These are phyloP conservation scores for Flaveria bidentis DNA, from an alignment of 129 eudicot genomes.

Conservation along the genomic window DNA sequence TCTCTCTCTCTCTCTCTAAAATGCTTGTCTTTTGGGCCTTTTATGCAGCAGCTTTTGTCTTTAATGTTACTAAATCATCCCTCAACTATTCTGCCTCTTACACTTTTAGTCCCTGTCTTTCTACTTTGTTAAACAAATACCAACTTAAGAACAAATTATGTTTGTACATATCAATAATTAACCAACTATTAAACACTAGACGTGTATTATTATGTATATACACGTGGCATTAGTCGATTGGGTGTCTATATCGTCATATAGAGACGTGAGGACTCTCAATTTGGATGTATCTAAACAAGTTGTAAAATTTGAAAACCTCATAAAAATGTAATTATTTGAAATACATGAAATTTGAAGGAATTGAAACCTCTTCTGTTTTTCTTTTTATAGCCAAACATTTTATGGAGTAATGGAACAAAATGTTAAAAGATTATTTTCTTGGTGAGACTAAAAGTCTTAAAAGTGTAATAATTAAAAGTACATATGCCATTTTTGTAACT, in stretches of 20 bases:
- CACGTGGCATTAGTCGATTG: not conserved
- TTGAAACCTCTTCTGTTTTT: not conserved
- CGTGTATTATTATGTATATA: not conserved
- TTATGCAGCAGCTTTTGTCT: constrained; percentile 41
- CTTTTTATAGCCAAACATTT: not conserved
- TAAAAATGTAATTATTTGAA: not conserved
- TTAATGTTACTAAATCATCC: constrained; percentile 12
- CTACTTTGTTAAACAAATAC: not conserved
- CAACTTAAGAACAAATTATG: not conserved
- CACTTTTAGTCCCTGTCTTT: constrained; percentile 18
- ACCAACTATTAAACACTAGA: constrained; percentile 1
- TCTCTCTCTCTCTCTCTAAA: constrained; percentile 5
- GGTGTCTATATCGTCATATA: not conserved
- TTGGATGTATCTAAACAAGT: not conserved
- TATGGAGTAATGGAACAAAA: constrained; percentile 11
- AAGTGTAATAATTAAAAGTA: constrained; percentile 15
- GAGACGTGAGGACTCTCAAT: not conserved
- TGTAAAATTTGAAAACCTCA: constrained; percentile 3
- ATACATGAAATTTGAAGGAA: not conserved
- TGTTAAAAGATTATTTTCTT: constrained; percentile 18
- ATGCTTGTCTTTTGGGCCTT: constrained; percentile 38
- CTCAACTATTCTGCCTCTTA: constrained; percentile 8
- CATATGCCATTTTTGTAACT: constrained; percentile 11
- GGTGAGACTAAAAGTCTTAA: constrained; percentile 16
- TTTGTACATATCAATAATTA: not conserved